These are phyloP conservation scores for Penicillium odoratum DNA, from an alignment of 495 filamentous ascomycete species.

Conservation along the genomic window DNA sequence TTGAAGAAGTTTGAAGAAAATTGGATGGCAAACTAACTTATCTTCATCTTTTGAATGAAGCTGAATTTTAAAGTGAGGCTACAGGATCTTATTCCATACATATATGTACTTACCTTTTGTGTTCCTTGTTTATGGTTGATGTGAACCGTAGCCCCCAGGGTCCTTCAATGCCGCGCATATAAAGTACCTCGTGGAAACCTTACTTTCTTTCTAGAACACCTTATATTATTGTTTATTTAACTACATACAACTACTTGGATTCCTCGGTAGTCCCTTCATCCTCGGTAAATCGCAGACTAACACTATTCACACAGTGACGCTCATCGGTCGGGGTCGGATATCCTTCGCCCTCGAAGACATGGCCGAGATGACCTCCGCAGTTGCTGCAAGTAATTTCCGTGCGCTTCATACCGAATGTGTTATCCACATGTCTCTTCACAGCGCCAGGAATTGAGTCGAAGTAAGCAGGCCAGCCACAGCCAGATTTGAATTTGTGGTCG, in stretches of 20 bases:
- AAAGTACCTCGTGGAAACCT: constrained; percentile 2
- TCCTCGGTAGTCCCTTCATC: constrained; percentile 46
- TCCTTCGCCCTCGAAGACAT: constrained; percentile 97
- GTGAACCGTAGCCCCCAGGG: not conserved
- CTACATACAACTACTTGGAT: constrained; percentile 20
- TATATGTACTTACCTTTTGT: not conserved
- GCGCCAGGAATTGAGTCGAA: constrained; percentile 92
- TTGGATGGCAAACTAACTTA: not conserved
- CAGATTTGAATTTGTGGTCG: constrained; percentile 89
- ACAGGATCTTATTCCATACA: not conserved
- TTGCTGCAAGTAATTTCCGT: constrained; percentile 93
- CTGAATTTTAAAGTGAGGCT: not conserved
- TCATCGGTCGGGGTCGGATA: constrained; percentile 90
- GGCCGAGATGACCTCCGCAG: constrained; percentile 93
- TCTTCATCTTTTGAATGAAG: not conserved
- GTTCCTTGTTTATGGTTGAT: not conserved
- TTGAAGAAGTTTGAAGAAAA: constrained; percentile 13
- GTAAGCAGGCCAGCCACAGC: constrained; percentile 97
- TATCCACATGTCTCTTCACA: constrained; percentile 76
- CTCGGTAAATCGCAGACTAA: constrained; percentile 77
- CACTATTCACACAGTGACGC: constrained; percentile 94
- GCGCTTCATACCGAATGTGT: constrained; percentile 74
- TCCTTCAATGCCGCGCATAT: not conserved
- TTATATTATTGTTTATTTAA: constrained; percentile 1
- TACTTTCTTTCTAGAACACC: constrained; percentile 12